Evolutionary conservation across 2,329 filamentous ascomycete genomes (phyloP).

Genomic region (Sarocladium strictum): DNA sequence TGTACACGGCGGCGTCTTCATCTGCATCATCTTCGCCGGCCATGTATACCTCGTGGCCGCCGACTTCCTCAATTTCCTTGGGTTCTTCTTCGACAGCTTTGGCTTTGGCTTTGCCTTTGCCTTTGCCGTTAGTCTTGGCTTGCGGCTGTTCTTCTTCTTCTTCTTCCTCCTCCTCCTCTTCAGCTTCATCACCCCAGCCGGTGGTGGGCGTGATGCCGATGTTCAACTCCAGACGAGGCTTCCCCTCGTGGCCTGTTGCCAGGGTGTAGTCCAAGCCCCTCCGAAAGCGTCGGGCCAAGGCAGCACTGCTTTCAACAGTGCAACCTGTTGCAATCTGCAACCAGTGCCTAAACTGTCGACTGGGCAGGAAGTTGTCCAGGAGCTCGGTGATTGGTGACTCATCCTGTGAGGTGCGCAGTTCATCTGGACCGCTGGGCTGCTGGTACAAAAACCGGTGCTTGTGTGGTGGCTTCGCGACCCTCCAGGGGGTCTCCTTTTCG

Average conservation of each 20-base stretch:
- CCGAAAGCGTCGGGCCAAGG: slow-evolving; percentile 83
- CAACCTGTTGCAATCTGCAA: slow-evolving; percentile 76
- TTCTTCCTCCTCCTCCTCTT: slow-evolving; percentile 36
- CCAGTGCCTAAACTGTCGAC: slow-evolving; percentile 83
- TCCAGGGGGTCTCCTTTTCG: slow-evolving; percentile 57
- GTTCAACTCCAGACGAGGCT: slow-evolving; percentile 79
- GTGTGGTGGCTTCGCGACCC: slow-evolving; percentile 80
- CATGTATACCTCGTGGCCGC: slow-evolving; percentile 90
- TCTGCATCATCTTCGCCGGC: slow-evolving; percentile 69
- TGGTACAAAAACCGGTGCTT: slow-evolving; percentile 92
- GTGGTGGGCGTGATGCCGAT: slow-evolving; percentile 77
- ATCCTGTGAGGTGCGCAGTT: slow-evolving; percentile 30
- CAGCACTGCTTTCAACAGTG: slow-evolving; percentile 64
- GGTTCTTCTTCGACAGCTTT: slow-evolving; percentile 20
- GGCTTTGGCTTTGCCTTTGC: slow-evolving; percentile 23
- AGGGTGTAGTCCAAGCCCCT: slow-evolving; percentile 87
- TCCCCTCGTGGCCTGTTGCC: slow-evolving; percentile 74
- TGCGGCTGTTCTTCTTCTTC: slow-evolving; percentile 27
- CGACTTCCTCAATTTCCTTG: slow-evolving; percentile 49
- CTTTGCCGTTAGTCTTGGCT: slow-evolving; percentile 16
- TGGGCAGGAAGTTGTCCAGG: slow-evolving; percentile 76
- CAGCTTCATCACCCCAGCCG: slow-evolving; percentile 74
- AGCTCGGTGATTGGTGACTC: slow-evolving; percentile 67
- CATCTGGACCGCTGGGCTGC: slow-evolving; percentile 41
- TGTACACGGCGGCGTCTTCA: slow-evolving; percentile 84